Evolutionary conservation across 2,329 filamentous ascomycete genomes (phyloP), one percentile per base, ranked within the genome.

Genomic region (Talaromyces sp.): DNA sequence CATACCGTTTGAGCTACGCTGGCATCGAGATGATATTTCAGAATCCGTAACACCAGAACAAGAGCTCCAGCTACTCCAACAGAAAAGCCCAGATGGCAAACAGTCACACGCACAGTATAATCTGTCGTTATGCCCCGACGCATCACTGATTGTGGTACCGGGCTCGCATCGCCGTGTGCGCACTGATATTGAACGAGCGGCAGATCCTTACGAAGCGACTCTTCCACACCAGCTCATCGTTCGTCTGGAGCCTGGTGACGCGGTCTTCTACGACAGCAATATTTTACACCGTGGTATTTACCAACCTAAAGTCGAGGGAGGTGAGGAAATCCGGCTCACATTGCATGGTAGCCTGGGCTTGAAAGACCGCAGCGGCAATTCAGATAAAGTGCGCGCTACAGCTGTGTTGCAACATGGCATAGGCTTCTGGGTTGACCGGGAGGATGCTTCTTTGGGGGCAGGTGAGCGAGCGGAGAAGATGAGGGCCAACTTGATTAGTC

Each of bases 221-320:
- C 70, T 95, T 69, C 87, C 88, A 0, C 86, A 81, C 0, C 88
- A 93, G 80, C 73, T 89, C 16, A 78, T 85, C 4, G 91, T 96
- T 16, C 73, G 81, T 73, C 80, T 96, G 67, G 80, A 85, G 68
- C 84, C 91, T 0, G 92, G 92, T 0, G 92, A 96, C 76, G 87
- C 90, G 14, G 90, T 90, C 52, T 96, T 96, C 72, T 96, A 96
- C 75, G 88, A 96, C 76, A 96, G 93, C 74, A 96, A 96, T 75
- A 96, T 96, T 68, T 75, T 96, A 60, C 80, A 82, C 62, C 75
- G 80, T 2, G 79, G 79, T 2, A 74, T 79, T 39, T 82, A 82
- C 64, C 72, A 73, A 65, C 76, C 69, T 5, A 80, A 80, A 66
- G 66, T 66, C 24, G 74, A 76, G 49, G 73, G 73, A 5, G 75